phyloP scores from a whole-genome alignment of 1,284 basidiomycete genomes.

The Abortiporus biennis region DNA sequence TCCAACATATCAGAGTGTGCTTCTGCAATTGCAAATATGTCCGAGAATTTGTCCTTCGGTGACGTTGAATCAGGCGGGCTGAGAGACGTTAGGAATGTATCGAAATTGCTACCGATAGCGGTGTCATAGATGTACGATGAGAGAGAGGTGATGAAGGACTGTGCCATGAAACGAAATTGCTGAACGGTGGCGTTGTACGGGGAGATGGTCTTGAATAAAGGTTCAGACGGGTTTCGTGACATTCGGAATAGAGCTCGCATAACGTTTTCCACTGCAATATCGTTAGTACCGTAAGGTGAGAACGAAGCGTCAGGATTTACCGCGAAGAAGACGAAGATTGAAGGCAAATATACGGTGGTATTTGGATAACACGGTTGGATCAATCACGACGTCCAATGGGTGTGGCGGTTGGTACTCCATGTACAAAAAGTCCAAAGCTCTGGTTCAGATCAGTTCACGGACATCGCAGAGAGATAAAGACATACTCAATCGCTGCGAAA shows the following conservation, averaged over 20 bases:
- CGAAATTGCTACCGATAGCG: slow-evolving; percentile 71
- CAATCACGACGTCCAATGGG: slow-evolving; percentile 66
- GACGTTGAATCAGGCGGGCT: slow-evolving; percentile 14
- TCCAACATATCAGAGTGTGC: slow-evolving; percentile 70
- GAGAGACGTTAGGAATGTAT: slow-evolving; percentile 47
- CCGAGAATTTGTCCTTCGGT: slow-evolving; percentile 37
- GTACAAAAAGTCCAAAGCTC: slow-evolving; percentile 83
- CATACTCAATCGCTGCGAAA: slow-evolving; percentile 56
- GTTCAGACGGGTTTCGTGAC: slow-evolving; percentile 33
- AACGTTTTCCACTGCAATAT: slow-evolving; percentile 60
- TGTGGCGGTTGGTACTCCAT: slow-evolving; percentile 80
- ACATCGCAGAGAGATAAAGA: slow-evolving; percentile 4
- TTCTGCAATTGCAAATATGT: slow-evolving; percentile 70
- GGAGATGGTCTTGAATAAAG: slow-evolving; percentile 56
- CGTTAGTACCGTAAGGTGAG: not conserved
- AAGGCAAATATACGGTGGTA: slow-evolving; percentile 81
- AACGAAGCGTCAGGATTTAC: slow-evolving; percentile 29
- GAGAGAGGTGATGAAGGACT: slow-evolving; percentile 61
- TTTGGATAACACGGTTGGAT: slow-evolving; percentile 66
- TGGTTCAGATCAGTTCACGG: slow-evolving; percentile 21
- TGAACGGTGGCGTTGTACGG: slow-evolving; percentile 47
- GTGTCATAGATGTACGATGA: slow-evolving; percentile 71
- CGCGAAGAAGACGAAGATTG: slow-evolving; percentile 70
- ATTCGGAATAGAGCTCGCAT: slow-evolving; percentile 62
- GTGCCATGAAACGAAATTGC: slow-evolving; percentile 67